These are phyloP conservation scores for Glycine tomentella DNA, from an alignment of 306 rosid genomes.

Conservation along the genomic window DNA sequence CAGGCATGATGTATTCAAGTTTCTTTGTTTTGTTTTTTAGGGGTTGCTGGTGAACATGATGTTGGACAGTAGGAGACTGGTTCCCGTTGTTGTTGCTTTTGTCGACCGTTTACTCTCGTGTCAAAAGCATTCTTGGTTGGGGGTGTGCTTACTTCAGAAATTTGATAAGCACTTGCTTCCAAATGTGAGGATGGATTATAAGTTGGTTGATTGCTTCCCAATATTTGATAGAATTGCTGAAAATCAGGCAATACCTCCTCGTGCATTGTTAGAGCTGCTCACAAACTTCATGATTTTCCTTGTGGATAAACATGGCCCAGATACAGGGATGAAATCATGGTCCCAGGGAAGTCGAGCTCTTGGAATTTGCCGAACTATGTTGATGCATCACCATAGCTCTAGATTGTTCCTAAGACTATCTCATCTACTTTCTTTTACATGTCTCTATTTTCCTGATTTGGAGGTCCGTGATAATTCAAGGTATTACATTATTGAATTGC, in stretches of 20 bases:
- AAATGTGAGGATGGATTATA: constrained; percentile 79
- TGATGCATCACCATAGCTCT: constrained; percentile 90
- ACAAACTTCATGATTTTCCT: constrained; percentile 82
- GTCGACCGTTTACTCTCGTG: constrained; percentile 84
- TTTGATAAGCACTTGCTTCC: constrained; percentile 89
- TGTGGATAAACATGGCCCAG: constrained; percentile 87
- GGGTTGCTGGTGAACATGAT: constrained; percentile 81
- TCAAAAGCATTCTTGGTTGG: constrained; percentile 85
- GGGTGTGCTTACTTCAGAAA: constrained; percentile 88
- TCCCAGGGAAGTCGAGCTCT: constrained; percentile 94
- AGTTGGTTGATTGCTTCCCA: constrained; percentile 78
- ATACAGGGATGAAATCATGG: constrained; percentile 84
- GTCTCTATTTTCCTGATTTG: constrained; percentile 91
- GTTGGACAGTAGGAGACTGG: constrained; percentile 75
- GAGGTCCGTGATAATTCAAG: constrained; percentile 98
- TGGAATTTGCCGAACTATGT: constrained; percentile 85
- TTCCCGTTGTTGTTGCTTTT: constrained; percentile 84
- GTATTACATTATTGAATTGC: constrained; percentile 51
- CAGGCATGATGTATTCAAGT: constrained; percentile 33
- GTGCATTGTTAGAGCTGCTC: constrained; percentile 77
- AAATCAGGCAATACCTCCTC: constrained; percentile 81
- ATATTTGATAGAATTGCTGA: constrained; percentile 86
- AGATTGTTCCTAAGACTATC: constrained; percentile 85
- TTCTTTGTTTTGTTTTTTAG: constrained; percentile 53
- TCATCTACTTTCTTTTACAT: constrained; percentile 78